Base-by-base conservation (phyloP, 805 yeast species). In the Priceomyces medius region DNA sequence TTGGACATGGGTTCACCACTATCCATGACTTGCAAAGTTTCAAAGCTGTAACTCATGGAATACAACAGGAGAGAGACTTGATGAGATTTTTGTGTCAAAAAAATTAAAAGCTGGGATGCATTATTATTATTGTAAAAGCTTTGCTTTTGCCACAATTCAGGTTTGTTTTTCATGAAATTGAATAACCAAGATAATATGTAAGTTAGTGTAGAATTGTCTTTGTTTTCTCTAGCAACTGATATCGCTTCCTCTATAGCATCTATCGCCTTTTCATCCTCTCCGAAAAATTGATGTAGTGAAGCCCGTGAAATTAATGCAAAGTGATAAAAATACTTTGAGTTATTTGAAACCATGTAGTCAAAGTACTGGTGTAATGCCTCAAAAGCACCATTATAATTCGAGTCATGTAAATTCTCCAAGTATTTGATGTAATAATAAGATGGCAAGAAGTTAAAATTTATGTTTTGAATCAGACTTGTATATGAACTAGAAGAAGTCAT, bases 181-280 rank as follows among this genome's bases (percentile, higher is more conserved):
- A 81, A 80, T 1, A 88, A 66, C 89, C 93, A 85, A 7, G 88
- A 73, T 37, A 88, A 65, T 12, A 88, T 73, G 50, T 81, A 81
- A 20, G 86, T 83, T 31, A 88, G 69, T 19, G 95, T 86, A 10
- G 74, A 69, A 41, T 78, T 72, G 58, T 90, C 96, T 46, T 81
- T 81, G 51, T 84, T 83, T 53, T 89, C 96, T 49, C 97, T 68
- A 0, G 97, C 97, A 2, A 89, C 88, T 5, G 85, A 72, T 2
- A 88, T 84, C 0, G 97, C 93, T 58, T 89, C 97, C 47, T 85
- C 88, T 7, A 88, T 85, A 1, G 95, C 83, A 48, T 83, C 73
- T 10, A 88, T 58, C 0, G 96, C 95, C 44, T 83, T 83, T 9
- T 73, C 73, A 47, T 76, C 76, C 42, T 81, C 80, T 20, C 81